Conservation (phyloP, 2,329 filamentous ascomycete genomes). For the Colletotrichum sp. region DNA sequence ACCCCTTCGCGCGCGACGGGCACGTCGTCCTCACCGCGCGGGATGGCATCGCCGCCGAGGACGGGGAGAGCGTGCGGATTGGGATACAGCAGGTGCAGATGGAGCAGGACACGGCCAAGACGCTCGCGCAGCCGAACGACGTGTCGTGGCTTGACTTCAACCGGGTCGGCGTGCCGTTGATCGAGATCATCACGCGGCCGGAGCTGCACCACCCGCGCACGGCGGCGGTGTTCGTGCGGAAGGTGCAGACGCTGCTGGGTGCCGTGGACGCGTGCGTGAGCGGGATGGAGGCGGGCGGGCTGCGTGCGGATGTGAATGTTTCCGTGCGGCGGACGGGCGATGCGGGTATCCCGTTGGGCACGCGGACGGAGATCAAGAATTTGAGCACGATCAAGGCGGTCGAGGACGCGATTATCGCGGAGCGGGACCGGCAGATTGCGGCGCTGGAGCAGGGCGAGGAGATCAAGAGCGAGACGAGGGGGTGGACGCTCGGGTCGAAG, state of each 20-base stretch:
- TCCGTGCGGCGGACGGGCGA: constrained; percentile 73
- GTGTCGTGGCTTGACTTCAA: constrained; percentile 91
- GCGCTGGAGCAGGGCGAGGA: constrained; percentile 77
- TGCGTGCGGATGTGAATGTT: constrained; percentile 95
- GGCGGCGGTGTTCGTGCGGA: constrained; percentile 86
- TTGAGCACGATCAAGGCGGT: constrained; percentile 93
- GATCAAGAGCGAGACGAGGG: constrained; percentile 86
- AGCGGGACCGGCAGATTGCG: constrained; percentile 85
- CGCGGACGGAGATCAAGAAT: constrained; percentile 97
- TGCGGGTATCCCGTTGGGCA: constrained; percentile 63
- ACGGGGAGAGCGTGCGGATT: constrained; percentile 73
- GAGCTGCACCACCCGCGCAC: constrained; percentile 87
- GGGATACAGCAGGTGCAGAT: constrained; percentile 95
- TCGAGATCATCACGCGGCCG: constrained; percentile 94
- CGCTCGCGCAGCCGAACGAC: constrained; percentile 75
- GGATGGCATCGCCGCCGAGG: constrained; percentile 80
- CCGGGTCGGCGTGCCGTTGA: constrained; percentile 85
- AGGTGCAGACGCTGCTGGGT: constrained; percentile 82
- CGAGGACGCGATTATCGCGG: constrained; percentile 91
- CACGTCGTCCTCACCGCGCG: constrained; percentile 71
- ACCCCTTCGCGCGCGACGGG: constrained; percentile 73
- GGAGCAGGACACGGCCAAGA: constrained; percentile 98
- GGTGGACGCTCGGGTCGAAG: constrained; percentile 86
- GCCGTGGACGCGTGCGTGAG: constrained; percentile 85
- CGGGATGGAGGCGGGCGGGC: constrained; percentile 91